Evolutionary conservation across 352 stramenopile species (phyloP), one percentile per base, ranked within the genome.

Genomic region (Globisporangium uncinulatum): DNA sequence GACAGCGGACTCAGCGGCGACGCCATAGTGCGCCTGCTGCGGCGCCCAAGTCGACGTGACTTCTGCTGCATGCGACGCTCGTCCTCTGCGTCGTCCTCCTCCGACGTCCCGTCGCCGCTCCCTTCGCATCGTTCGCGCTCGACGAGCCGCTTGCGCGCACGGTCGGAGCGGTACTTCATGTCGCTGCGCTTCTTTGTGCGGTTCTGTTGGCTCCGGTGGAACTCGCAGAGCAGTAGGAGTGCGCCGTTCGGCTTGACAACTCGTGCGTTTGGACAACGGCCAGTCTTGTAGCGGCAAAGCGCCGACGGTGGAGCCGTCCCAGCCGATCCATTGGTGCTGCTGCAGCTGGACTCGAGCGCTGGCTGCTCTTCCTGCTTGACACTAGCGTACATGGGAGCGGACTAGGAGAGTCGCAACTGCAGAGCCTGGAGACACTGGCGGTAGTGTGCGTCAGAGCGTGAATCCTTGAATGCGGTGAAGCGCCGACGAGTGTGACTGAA

Each of bases 151-250:
- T 88, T 87, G 57, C 74, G 75, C 44, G 76, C 73, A 15, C 81
- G 81, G 51, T 88, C 61, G 31, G 85, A 73, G 15, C 82, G 71
- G 65, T 87, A 89, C 59, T 92, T 89, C 61, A 87, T 79, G 58
- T 94, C 83, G 54, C 81, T 92, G 8, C 81, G 79, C 62, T 92
- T 92, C 69, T 94, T 94, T 24, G 83, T 92, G n/a, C 83, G 73
- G 52, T 94, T 94, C 60, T 92, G 82, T 59, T 92, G 83, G 56
- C 73, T 74, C 41, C 84, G 82, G 46, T 94, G 84, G 61, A 86
- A 81, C 59, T 94, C 80, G 49, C 84, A 94, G 17, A 94, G 77
- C 51, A 91, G 64, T 13, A 92, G 67, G 4, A 84, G 66, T 21
- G 71, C 82, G 34, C 84, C 82, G 52, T 92, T 92, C 19, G 82